Conservation (phyloP, 768 basidiomycete genomes). For the Tylopilus plumbeoviolaceoides region DNA sequence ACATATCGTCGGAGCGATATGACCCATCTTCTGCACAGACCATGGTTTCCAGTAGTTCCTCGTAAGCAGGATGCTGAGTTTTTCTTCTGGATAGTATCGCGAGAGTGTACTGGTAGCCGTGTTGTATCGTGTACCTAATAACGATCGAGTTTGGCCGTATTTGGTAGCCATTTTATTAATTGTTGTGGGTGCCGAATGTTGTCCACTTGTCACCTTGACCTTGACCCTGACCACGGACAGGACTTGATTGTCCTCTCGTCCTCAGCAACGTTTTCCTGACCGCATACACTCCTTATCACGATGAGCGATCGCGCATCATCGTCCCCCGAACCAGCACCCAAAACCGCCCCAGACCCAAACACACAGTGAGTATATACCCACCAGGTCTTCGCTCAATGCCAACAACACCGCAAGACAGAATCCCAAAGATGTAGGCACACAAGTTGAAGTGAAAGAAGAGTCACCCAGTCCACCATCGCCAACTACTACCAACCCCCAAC, state of each 20-base stretch:
- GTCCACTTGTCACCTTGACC: too few species aligned
- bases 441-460: constrained; percentile 16
- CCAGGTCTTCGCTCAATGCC: background rate
- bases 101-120: background rate
- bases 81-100: background rate
- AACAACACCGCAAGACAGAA: constrained; percentile 16
- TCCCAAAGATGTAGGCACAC: background rate
- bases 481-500: background rate
- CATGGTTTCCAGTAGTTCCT: constrained; percentile 5
- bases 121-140: background rate
- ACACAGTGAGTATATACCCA: constrained; percentile 14
- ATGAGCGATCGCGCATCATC: constrained; percentile 22
- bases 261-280: constrained; percentile 17
- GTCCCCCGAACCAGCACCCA: background rate
- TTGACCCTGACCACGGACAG: background rate
- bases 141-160: constrained; percentile 2
- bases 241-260: constrained; percentile 15
- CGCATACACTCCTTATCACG: constrained; percentile 28
- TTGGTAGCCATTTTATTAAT: background rate
- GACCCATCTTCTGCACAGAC: constrained; percentile 21
- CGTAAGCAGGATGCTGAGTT: constrained; percentile 9
- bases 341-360: background rate
- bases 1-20: constrained; percentile 34
- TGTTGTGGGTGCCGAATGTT: background rate
- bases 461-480: constrained; percentile 4